Evolutionary conservation across 306 rosid species (phyloP).

Genomic region (Quercus aquifolioides): DNA sequence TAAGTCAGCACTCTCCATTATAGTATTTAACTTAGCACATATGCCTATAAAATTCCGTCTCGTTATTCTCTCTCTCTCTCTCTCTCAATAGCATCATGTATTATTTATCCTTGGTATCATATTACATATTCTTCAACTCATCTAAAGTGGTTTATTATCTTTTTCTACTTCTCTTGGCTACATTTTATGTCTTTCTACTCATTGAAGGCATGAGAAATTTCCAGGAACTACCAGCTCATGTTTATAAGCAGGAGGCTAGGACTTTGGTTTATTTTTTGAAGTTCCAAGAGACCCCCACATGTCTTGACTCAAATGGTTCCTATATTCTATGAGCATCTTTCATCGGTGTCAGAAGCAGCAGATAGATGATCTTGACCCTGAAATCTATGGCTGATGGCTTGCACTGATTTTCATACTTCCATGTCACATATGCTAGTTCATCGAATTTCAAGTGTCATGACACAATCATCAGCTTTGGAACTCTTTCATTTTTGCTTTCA

Average conservation of each 20-base stretch:
- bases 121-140: slow-evolving; percentile 40
- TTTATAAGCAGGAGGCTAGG: slow-evolving; percentile 1
- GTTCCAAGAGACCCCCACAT: background rate
- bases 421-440: no score
- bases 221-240: slow-evolving; percentile 16
- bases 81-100: background rate
- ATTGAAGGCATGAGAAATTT: background rate
- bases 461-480: no score
- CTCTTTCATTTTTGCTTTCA: no score
- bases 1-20: no score
- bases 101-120: slow-evolving; percentile 23
- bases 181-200: slow-evolving; percentile 8
- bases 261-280: background rate
- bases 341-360: background rate
- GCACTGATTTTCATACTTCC: no score
- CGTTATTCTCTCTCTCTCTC: no score
- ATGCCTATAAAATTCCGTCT: no score
- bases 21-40: no score
- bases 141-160: slow-evolving; percentile 16
- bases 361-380: no score
- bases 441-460: no score
- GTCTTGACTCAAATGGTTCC: slow-evolving; percentile 1
- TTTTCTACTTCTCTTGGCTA: slow-evolving; percentile 9
- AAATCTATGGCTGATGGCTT: no score
- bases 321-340: background rate